Base-by-base conservation (phyloP, 2,329 filamentous ascomycete species). In the Penicillium thymicola region DNA sequence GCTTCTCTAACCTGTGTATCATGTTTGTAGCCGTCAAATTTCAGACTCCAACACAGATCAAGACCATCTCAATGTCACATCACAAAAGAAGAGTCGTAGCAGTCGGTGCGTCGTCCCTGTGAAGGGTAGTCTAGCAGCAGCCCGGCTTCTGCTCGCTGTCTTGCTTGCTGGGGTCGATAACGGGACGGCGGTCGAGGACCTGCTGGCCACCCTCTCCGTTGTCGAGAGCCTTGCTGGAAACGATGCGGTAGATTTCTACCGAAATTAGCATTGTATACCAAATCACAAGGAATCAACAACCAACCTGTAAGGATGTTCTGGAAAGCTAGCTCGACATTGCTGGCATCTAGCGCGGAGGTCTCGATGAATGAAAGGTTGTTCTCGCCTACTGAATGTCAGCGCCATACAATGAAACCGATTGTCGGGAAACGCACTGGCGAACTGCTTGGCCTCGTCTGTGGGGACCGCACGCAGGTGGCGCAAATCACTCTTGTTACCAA, bases 401-500 rank as follows among this genome's bases (percentile, higher is more conserved):
- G 47, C 27, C 25, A 28, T 13, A 48, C n/a, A 28, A 14, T 18
- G 21, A 18, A 36, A 13, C 37, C 9, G 28, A 40, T 28, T 14
- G 16, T 47, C 10, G 27, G 25, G 48, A 30, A 58, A 79, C 84
- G 68, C 75, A 96, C 93, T 97, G 55, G 94, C 94, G 85, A 99
- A 99, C 62, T 90, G 84, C 81, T 97, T 99, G 68, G 93, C 94
- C 78, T 97, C 93, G 74, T 99, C 94, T 59, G 94, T 99, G 50
- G 94, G 92, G 66, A 99, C 94, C 65, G 94, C 94, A 75, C 94
- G 86, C 72, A 99, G 83, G 80, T 99, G 94, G 78, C 92, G 90
- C 88, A 97, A 89, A 96, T 99, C 94, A 78, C 92, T 97, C 89
- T 99, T 99, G 87, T 99, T 99, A 77, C 94, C 94, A 55, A 97